Conservation (phyloP, 1,284 basidiomycete species). For the Tilletia setariae region DNA sequence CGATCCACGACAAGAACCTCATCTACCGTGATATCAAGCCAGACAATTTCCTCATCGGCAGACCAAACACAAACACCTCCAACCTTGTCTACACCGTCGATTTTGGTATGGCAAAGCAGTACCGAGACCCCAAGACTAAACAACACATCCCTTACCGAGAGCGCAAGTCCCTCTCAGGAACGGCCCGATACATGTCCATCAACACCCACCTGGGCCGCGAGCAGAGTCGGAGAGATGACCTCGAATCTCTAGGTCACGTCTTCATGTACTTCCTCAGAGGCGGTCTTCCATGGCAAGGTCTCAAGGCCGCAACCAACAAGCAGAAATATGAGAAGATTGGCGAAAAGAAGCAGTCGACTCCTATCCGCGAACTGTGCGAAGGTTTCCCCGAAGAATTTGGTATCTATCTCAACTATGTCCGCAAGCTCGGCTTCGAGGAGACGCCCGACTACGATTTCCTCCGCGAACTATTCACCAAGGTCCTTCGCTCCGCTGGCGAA, state of each 20-base stretch:
- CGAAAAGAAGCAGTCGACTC: constrained; percentile 99
- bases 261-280: constrained; percentile 98
- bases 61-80: constrained; percentile 12
- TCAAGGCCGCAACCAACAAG: constrained; percentile 90
- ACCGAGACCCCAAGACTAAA: constrained; percentile 16
- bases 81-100: constrained; percentile 16
- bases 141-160: constrained; percentile 22
- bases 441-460: constrained; percentile 25
- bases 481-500: constrained; percentile 19
- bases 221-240: constrained; percentile 90
- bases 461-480: constrained; percentile 21
- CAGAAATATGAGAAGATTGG: constrained; percentile 99
- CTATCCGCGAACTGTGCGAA: constrained; percentile 89
- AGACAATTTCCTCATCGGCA: constrained; percentile 18
- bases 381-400: constrained; percentile 91
- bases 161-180: constrained; percentile 24
- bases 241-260: constrained; percentile 93
- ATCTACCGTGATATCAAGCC: constrained; percentile 18
- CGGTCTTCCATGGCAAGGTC: constrained; percentile 92
- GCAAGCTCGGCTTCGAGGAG: constrained; percentile 23
- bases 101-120: constrained; percentile 18
- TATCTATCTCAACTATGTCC: constrained; percentile 20
- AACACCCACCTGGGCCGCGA: constrained; percentile 57
- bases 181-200: constrained; percentile 25
- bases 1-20: constrained; percentile 17